Evolutionary conservation across 495 filamentous ascomycete genomes (phyloP).

Genomic region (Stereocaulon alpinum): DNA sequence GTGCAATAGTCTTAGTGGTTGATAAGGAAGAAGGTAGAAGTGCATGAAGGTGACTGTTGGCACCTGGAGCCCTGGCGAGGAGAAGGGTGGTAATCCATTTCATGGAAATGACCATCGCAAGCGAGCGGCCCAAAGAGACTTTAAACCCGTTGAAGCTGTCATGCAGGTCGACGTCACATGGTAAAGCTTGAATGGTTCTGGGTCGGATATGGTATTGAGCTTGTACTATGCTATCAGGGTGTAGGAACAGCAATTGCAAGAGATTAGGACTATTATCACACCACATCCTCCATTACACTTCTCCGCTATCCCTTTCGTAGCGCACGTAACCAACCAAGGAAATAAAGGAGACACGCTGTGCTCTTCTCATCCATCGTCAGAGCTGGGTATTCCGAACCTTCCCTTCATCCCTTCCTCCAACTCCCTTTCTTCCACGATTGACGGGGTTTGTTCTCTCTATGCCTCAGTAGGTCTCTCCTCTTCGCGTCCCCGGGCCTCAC

Average conservation of each 20-base stretch:
- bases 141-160: no score
- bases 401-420: not conserved
- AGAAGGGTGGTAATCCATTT: no score
- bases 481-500: slow-evolving; percentile 48
- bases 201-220: not conserved
- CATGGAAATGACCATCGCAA: no score
- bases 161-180: not conserved
- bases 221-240: slow-evolving; percentile 4
- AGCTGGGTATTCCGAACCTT: slow-evolving; percentile 18
- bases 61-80: no score
- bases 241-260: not conserved
- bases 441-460: slow-evolving; percentile 1
- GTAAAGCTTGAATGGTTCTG: not conserved
- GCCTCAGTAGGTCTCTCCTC: slow-evolving; percentile 39
- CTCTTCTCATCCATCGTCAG: slow-evolving; percentile 12
- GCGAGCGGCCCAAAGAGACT: no score
- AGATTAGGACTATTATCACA: slow-evolving; percentile 11
- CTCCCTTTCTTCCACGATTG: not conserved
- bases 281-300: slow-evolving; percentile 7
- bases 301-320: slow-evolving; percentile 1
- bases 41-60: no score
- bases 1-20: no score
- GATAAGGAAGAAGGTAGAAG: no score
- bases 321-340: slow-evolving; percentile 4
- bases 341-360: slow-evolving; percentile 7